These are phyloP conservation scores for Hansenula lynferdii DNA, from an alignment of 1,139 yeast genomes.

Conservation along the genomic window DNA sequence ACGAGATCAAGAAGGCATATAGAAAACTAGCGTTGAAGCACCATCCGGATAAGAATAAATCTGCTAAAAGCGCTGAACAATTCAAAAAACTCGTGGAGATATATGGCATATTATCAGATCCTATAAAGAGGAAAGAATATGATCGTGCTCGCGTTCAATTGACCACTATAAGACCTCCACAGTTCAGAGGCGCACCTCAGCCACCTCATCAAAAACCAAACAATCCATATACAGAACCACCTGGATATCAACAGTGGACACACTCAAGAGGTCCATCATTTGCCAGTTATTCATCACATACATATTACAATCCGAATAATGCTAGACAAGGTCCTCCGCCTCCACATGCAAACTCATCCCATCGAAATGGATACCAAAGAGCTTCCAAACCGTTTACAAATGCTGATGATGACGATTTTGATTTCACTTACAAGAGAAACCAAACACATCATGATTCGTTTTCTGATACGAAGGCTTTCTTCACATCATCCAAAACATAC, in stretches of 20 bases:
- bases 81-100: constrained; percentile 24
- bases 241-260: no score
- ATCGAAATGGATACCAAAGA: no score
- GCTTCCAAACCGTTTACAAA: no score
- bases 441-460: neutral
- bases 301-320: no score
- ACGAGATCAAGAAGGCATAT: constrained; percentile 83
- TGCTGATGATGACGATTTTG: constrained; percentile 4
- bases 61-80: constrained; percentile 46
- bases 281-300: no score
- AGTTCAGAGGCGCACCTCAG: no score
- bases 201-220: no score
- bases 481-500: neutral
- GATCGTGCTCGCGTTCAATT: constrained; percentile 33
- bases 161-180: neutral
- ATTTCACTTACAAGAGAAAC: constrained; percentile 1
- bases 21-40: constrained; percentile 80
- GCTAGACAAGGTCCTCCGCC: no score
- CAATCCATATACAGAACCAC: no score
- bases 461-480: neutral
- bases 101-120: constrained; percentile 48
- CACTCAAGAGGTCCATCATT: no score
- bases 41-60: constrained; percentile 88
- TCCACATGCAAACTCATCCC: no score
- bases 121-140: constrained; percentile 41